Base-by-base conservation (phyloP, 495 filamentous ascomycete species). In the Ascobolus immersus region DNA sequence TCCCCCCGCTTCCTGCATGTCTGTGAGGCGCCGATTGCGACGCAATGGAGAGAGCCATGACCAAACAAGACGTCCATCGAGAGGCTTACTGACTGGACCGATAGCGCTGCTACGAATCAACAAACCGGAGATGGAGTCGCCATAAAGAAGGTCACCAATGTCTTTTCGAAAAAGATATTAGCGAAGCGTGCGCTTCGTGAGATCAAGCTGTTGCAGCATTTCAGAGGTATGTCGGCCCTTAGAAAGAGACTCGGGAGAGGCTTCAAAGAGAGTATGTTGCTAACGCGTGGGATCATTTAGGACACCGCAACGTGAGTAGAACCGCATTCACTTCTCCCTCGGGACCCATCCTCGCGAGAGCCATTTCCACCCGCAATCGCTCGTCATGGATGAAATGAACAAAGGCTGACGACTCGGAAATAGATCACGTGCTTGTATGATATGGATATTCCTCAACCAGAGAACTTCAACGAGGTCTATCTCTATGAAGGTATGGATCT, bases 91-190 rank as follows among this genome's bases (percentile, higher is more conserved):
- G 22, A 25, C 22, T 25, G 7, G 22, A 25, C n/a, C n/a, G 7
- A 37, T 52, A 86, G 82, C 55, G 89, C 89, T 33, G 89, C 86
- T 17, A 80, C 78, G 34, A 93, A 96, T 59, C 69, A 65, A 46
- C 67, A 75, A 51, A 91, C 78, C 10, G 71, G 71, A 45, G 86
- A 96, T 51, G 86, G 86, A n/a, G 82, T 96, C 35, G 86, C 86
- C 38, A 79, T 96, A 58, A 96, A 96, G 61, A 96, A 96, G 54
- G 78, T 96, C 48, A 96, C 86, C 56, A 96, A 96, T 74, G 89
- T 96, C 39, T 94, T 96, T 63, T 92, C 81, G 67, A 96, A 96
- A 61, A 94, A 94, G 70, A 96, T 96, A 43, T 61, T 96, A 38
- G 86, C 86, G 39, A 96, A 96, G 65, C 77, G 86, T 43, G 86